Evolutionary conservation across 139 green algal species (phyloP), one percentile per base, ranked within the genome.

Genomic region (Marvania coccoides): DNA sequence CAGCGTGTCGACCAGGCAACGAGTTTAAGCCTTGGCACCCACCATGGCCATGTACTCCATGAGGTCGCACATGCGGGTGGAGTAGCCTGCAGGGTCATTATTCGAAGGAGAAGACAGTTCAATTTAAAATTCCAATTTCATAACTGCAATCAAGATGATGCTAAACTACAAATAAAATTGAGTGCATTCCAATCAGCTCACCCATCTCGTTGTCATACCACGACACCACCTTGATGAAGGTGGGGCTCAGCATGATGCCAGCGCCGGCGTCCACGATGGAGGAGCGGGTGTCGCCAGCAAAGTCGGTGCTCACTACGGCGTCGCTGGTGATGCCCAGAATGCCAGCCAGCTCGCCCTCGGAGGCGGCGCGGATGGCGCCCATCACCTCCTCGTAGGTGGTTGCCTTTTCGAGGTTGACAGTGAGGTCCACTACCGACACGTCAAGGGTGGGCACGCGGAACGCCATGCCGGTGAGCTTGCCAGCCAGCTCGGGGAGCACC

Each of bases 401-500:
- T 2, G 56, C 61, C 77, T 91, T 97, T 61, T 94, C 82, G 59
- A 97, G 81, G 26, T 65, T 61, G 3, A 88, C 69, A 0, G 93
- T 98, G 13, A 98, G 81, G 84, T 98, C 93, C 30, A 98, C 93
- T 6, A 98, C 93, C 14, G 86, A 94, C 38, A 97, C 93, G 62
- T 98, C 91, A 53, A 78, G 71, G 69, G 88, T 96, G 51, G 93
- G 93, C 55, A 98, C 93, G 35, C 93, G 87, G 87, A 98, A 98
- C 10, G 93, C 87, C 93, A 98, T 98, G 67, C 93, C 93, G 0
- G 93, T 98, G 63, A 98, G 84, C 87, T 95, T 96, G 75, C 91
- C 91, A 63, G 95, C 90, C 8, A 97, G 82, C 53, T 88, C 84
- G 1, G 91, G 91, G 31, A 97, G 82, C 37, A 97, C 81, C 76